Percentiles rank a stretch among this genome's conserved stretches.
These are phyloP conservation scores for Alnus rubra DNA, from an alignment of 306 rosid species.

Conservation along the genomic window DNA sequence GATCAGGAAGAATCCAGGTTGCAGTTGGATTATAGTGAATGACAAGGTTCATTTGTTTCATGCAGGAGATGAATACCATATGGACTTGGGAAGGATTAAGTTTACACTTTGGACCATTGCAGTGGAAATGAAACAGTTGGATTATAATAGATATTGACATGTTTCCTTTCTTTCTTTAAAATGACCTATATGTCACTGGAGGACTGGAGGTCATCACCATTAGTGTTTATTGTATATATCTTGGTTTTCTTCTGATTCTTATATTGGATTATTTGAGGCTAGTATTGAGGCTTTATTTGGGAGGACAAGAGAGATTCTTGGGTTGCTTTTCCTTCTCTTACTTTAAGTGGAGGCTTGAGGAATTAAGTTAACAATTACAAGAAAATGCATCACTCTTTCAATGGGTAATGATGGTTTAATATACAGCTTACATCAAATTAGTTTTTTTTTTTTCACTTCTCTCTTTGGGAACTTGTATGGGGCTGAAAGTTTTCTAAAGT, in stretches of 20 bases:
- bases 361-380: too few relatives aligned
- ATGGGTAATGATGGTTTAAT: too few relatives aligned
- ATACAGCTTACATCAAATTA: too few relatives aligned
- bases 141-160: not conserved
- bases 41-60: slow-evolving; percentile 58
- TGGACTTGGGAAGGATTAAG: slow-evolving; percentile 40
- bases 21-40: slow-evolving; percentile 71
- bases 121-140: slow-evolving; percentile 41
- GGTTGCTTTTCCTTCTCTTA: too few relatives aligned
- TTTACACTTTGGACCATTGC: slow-evolving; percentile 31
- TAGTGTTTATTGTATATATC: not conserved
- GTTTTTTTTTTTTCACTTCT: too few relatives aligned
- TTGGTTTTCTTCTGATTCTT: not conserved
- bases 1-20: slow-evolving; percentile 68
- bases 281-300: not conserved
- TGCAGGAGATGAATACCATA: slow-evolving; percentile 55
- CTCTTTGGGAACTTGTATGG: too few relatives aligned
- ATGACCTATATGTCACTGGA: not conserved
- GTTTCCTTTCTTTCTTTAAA: not conserved
- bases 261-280: not conserved
- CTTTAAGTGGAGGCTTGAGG: too few relatives aligned
- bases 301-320: too few relatives aligned
- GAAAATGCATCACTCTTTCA: too few relatives aligned
- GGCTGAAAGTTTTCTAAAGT: too few relatives aligned
- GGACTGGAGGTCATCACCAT: not conserved